A percentile compares a stretch with the other conserved stretches of the same genome.
phyloP scores from a whole-genome alignment of 2,329 filamentous ascomycete species.

The Aspergillus sp. region DNA sequence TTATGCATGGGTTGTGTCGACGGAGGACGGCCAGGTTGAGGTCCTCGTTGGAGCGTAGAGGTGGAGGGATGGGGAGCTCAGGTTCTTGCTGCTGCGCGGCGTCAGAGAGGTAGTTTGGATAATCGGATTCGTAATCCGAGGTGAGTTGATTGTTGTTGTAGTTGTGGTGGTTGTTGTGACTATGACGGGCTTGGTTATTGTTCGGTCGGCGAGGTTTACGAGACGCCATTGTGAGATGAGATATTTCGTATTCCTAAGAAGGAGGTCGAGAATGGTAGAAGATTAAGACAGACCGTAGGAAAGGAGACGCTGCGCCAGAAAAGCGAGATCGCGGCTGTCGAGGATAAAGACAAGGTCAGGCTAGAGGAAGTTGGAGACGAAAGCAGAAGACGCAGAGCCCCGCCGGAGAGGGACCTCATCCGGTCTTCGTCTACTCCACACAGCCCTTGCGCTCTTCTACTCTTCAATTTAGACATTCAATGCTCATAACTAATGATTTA shows the following conservation, averaged over 20 bases:
- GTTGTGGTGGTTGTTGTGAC: slow-evolving; percentile 10
- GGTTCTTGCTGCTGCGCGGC: slow-evolving; percentile 12
- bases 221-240: slow-evolving; percentile 18
- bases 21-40: slow-evolving; percentile 79
- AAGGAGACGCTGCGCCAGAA: not conserved
- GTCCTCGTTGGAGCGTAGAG: slow-evolving; percentile 64
- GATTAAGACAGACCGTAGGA: not conserved
- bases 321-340: not conserved
- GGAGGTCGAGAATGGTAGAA: no score
- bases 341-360: not conserved
- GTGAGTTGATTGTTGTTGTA: slow-evolving; percentile 16
- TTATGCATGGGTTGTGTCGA: slow-evolving; percentile 69
- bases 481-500: not conserved
- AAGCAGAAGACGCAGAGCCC: slow-evolving; percentile 1
- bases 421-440: no score
- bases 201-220: slow-evolving; percentile 27
- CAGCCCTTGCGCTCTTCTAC: not conserved
- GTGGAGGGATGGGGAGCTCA: slow-evolving; percentile 34
- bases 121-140: slow-evolving; percentile 60
- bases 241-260: not conserved
- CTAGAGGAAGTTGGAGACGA: not conserved
- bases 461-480: not conserved
- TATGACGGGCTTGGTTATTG: slow-evolving; percentile 9
- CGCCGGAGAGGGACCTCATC: not conserved
- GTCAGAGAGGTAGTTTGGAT: slow-evolving; percentile 42